phyloP scores from a whole-genome alignment of 352 stramenopile species.

The Globisporangium carolinianum region DNA sequence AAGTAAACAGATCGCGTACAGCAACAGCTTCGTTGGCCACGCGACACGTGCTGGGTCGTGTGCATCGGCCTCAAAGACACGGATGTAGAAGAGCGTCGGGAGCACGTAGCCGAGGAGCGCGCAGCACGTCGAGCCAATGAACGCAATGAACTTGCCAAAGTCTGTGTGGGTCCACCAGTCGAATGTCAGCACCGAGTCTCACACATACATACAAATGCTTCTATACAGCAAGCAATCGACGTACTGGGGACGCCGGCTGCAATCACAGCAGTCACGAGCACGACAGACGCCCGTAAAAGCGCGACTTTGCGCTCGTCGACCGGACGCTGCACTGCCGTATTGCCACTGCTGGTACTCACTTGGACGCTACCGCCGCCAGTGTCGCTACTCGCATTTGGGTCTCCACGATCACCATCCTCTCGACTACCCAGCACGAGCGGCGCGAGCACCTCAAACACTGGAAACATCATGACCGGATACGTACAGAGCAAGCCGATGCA shows the following conservation, averaged over 20 bases:
- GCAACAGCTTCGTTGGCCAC: conserved; percentile 19
- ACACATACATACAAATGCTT: not conserved
- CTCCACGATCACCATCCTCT: too few species aligned
- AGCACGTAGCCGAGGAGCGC: conserved; percentile 87
- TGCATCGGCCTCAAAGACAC: conserved; percentile 44
- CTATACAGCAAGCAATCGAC: not conserved
- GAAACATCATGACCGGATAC: conserved; percentile 92
- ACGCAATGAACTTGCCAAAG: conserved; percentile 89
- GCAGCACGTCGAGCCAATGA: conserved; percentile 89
- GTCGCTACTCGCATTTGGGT: too few species aligned
- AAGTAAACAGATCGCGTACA: conserved; percentile 31
- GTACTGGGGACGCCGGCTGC: conserved; percentile 70
- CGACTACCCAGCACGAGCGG: conserved; percentile 16
- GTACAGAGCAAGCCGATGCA: conserved; percentile 89
- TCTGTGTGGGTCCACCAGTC: conserved; percentile 23
- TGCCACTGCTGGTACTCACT: not conserved
- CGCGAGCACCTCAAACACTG: conserved; percentile 77
- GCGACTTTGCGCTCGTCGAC: conserved; percentile 20
- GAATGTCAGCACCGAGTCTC: not conserved
- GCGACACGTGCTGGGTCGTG: conserved; percentile 6
- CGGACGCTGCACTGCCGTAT: not conserved
- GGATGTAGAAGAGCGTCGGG: conserved; percentile 79
- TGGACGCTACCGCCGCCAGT: not conserved
- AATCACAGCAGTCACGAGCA: conserved; percentile 72
- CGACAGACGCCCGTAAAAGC: conserved; percentile 47